phyloP scores from a whole-genome alignment of 345 rosid genomes.

The Salix caprea region DNA sequence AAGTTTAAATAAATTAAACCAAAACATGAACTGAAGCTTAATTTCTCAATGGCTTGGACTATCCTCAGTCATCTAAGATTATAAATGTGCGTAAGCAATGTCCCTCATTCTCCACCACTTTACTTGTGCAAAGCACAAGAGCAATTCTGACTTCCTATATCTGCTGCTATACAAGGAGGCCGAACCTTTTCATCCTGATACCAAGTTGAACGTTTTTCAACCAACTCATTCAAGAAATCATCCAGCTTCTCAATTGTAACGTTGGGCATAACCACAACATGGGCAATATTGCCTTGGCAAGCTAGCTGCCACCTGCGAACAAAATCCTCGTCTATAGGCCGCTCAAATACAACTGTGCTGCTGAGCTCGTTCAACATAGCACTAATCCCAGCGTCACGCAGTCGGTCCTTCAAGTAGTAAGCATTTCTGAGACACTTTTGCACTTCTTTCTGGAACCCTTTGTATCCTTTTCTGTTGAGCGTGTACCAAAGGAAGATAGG shows the following conservation, averaged over 20 bases:
- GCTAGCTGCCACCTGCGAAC: conserved; percentile 95
- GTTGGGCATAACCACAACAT: conserved; percentile 93
- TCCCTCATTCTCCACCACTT: conserved; percentile 5
- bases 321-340: conserved; percentile 84
- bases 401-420: conserved; percentile 69
- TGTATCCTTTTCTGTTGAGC: conserved; percentile 80
- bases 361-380: conserved; percentile 93
- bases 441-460: conserved; percentile 92
- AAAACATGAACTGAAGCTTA: too few species aligned
- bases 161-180: conserved; percentile 63
- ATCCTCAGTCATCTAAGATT: too few species aligned
- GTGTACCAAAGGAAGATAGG: conserved; percentile 98
- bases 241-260: conserved; percentile 79
- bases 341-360: conserved; percentile 93
- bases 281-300: conserved; percentile 82
- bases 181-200: conserved; percentile 38
- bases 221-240: conserved; percentile 55
- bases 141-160: conserved; percentile 65
- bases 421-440: conserved; percentile 93
- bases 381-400: conserved; percentile 65
- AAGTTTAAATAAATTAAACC: too few species aligned
- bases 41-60: too few species aligned
- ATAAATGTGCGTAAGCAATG: too few species aligned
- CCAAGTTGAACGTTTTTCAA: conserved; percentile 59
- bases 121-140: conserved; percentile 58